phyloP scores from a whole-genome alignment of 1,139 yeast species.

The Candida sanyaensis region DNA sequence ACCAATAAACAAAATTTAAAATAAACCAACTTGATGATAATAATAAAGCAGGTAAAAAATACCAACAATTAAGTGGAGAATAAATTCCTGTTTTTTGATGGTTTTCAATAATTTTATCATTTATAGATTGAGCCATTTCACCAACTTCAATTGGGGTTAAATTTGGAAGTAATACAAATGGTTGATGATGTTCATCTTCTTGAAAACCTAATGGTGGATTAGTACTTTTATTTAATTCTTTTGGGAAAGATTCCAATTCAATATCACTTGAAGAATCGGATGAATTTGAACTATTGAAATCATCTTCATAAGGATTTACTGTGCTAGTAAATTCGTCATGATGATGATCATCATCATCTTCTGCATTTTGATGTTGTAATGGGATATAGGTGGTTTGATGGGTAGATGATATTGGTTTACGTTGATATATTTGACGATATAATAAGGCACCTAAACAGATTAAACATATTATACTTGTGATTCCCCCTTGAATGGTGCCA shows the following conservation, averaged over 20 bases:
- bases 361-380: neutral
- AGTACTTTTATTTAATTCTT: constrained; percentile 1
- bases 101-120: constrained; percentile 11
- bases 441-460: constrained; percentile 16
- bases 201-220: constrained; percentile 10
- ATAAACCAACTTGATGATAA: constrained; percentile 38
- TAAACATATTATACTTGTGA: constrained; percentile 18
- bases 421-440: constrained; percentile 11
- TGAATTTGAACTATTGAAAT: neutral
- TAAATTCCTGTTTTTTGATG: constrained; percentile 10
- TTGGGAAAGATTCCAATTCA: constrained; percentile 10
- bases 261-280: neutral
- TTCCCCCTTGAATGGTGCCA: constrained; percentile 16
- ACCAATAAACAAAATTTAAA: constrained; percentile 39
- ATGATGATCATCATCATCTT: neutral
- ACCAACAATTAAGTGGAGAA: constrained; percentile 23
- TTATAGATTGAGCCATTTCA: constrained; percentile 9
- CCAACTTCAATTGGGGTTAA: constrained; percentile 7
- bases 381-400: constrained; percentile 3
- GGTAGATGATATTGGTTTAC: neutral
- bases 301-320: neutral
- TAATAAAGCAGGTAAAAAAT: constrained; percentile 29
- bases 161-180: constrained; percentile 6
- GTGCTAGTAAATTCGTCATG: neutral
- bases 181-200: constrained; percentile 3